Evolutionary conservation across 116 monocot genomes (phyloP), one percentile per base, ranked within the genome.

Genomic region (Posidonia oceanica): DNA sequence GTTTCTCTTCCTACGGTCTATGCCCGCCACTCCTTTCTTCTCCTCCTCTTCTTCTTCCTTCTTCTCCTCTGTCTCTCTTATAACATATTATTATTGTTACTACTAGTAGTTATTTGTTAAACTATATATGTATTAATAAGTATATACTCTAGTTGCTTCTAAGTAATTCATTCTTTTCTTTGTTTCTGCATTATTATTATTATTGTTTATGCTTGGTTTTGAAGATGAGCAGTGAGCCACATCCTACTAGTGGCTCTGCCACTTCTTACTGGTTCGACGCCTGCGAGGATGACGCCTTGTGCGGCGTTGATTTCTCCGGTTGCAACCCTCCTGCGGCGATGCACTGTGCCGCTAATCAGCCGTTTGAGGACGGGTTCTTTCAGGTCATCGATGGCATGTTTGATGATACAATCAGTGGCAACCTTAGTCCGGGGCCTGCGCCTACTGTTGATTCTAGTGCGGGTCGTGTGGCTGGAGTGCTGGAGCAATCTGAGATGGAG

Each of bases 181-280:
- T 52, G 14, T 59, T 44, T 75, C 60, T 37, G 15, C 48, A 14
- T 74, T 37, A 59, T 14, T 60, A 36, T 22, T 71, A 20, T 71
- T 58, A 4, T 40, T 41, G 29, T 42, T 60, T 7, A 18, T 22
- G 13, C 4, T 36, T 67, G 10, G 29, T 18, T 17, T 48, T 48
- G 41, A 65, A 42, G 58, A 75, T 79, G 84, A 72, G 57, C 60
- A 51, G 63, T 64, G 80, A 80, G 41, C 38, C 69, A 36, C 16
- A 10, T 40, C 37, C 56, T 10, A 40, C 38, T 39, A 18, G 14
- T 37, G 68, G 22, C 36, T 63, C 36, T 14, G 36, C 63, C 55
- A 69, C 75, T 29, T 82, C 84, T 4, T 92, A 89, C 75, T 97
- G 97, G 92, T 80, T 86, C 69, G 87, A 92, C 53, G 89, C 92